Base-by-base conservation (phyloP, 2,329 filamentous ascomycete species). In the Alternaria hordeiaustralica region DNA sequence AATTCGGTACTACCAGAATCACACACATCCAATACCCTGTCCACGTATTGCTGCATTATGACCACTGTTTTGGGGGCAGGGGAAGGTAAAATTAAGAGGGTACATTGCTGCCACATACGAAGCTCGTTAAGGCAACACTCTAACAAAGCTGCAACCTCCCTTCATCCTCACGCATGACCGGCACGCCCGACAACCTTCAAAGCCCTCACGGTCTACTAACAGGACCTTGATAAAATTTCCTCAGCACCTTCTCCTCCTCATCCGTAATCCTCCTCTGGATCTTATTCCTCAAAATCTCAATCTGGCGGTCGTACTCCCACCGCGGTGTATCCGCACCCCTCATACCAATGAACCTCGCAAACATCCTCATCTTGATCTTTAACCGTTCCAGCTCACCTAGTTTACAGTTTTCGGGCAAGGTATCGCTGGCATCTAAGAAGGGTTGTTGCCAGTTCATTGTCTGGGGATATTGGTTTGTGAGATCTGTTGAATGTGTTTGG, bases 271-370 rank as follows among this genome's bases (percentile, higher is more conserved):
- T 66, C 56, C 71, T 77, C 72, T 59, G 59, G 55, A 76, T 71
- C 66, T 69, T 75, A 20, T 69, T 68, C 57, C 60, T 59, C 54
- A 79, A 36, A 50, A 76, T 71, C 64, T 80, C 75, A 13, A 82
- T 74, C 65, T 81, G 77, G 12, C 81, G 73, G 47, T 81, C 79
- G 66, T 82, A 81, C 73, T 84, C 82, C 78, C 81, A 81, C 5
- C 76, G 68, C 20, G 86, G 86, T 30, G 84, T 86, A 67, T 88
- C 85, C 71, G 87, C 87, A 2, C 89, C 90, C 55, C 87, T 81
- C 60, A 94, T 81, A 12, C 91, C 91, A 75, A 93, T 92, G 69
- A 94, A 94, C 69, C 87, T 84, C 49, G 91, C 91, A 75, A 93
- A 87, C 80, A 89, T 89, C 65, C 90, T 83, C 65, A 91, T 84